Percentiles rank a stretch among this genome's conserved stretches.
phyloP scores from a whole-genome alignment of 495 filamentous ascomycete species.

The Xylaria nigripes region DNA sequence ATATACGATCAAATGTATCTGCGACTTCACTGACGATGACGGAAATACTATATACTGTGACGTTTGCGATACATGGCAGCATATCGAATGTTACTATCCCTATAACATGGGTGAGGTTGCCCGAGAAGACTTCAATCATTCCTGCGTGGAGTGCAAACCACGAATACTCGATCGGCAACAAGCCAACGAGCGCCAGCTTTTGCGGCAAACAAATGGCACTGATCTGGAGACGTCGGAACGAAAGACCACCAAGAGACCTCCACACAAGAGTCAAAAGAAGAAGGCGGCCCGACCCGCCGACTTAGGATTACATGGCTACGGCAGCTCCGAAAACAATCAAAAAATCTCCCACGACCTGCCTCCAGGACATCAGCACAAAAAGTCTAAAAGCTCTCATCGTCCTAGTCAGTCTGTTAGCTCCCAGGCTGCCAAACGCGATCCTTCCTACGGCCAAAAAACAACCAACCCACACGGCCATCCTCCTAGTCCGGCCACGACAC shows the following conservation, averaged over 20 bases:
- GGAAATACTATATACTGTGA: conserved; percentile 97
- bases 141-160: conserved; percentile 79
- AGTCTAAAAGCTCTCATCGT: conserved; percentile 67
- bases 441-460: conserved; percentile 36
- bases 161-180: conserved; percentile 58
- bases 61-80: conserved; percentile 93
- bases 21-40: conserved; percentile 85
- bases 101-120: conserved; percentile 61
- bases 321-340: conserved; percentile 21
- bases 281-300: conserved; percentile 50
- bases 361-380: conserved; percentile 44
- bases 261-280: conserved; percentile 67
- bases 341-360: conserved; percentile 37
- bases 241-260: conserved; percentile 56
- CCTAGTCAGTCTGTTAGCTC: conserved; percentile 60
- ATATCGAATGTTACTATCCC: conserved; percentile 91
- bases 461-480: conserved; percentile 39
- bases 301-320: conserved; percentile 42
- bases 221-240: conserved; percentile 50
- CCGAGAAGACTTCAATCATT: conserved; percentile 58
- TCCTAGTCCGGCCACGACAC: conserved; percentile 47
- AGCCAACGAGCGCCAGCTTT: conserved; percentile 56
- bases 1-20: conserved; percentile 97
- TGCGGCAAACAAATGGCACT: conserved; percentile 39
- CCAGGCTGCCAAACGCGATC: conserved; percentile 47